Conservation (phyloP, 2,329 filamentous ascomycete species). For the Xylariaceae sp. region DNA sequence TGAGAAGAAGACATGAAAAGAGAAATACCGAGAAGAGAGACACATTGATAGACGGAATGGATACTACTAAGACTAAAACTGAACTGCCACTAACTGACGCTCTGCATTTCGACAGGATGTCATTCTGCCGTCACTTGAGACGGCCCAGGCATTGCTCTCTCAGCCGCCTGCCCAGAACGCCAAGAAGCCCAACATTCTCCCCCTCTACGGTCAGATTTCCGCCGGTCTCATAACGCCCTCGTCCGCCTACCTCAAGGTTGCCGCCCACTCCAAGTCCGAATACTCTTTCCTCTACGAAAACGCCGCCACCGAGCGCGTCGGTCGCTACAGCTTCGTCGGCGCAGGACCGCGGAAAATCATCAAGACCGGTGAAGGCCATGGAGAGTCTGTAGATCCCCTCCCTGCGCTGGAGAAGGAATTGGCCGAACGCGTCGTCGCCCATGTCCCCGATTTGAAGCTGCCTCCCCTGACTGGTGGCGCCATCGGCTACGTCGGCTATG, state of each 20-base stretch:
- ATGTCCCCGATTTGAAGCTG: conserved; percentile 74
- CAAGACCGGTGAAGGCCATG: conserved; percentile 82
- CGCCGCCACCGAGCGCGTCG: conserved; percentile 87
- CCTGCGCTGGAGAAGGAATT: conserved; percentile 78
- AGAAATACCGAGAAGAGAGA: neutral
- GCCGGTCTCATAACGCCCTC: conserved; percentile 93
- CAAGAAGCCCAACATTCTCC: conserved; percentile 64
- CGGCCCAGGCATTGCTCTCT: conserved; percentile 40
- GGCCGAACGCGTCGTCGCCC: conserved; percentile 69
- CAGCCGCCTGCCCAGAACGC: conserved; percentile 31
- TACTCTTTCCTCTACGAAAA: conserved; percentile 95
- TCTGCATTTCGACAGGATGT: conserved; percentile 31
- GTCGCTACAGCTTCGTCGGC: conserved; percentile 92
- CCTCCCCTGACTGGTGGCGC: conserved; percentile 87
- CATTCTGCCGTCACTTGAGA: conserved; percentile 43
- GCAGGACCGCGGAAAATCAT: conserved; percentile 75
- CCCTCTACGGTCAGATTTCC: conserved; percentile 76
- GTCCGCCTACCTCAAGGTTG: conserved; percentile 90
- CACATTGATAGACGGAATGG: neutral
- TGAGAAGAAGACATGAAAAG: neutral
- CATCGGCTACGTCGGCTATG: conserved; percentile 94
- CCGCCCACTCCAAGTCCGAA: conserved; percentile 66
- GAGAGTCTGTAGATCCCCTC: conserved; percentile 76
- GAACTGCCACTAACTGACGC: conserved; percentile 1
- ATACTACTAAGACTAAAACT: neutral